phyloP scores from a whole-genome alignment of 805 yeast genomes.

The Wickerhamomyces bovis region DNA sequence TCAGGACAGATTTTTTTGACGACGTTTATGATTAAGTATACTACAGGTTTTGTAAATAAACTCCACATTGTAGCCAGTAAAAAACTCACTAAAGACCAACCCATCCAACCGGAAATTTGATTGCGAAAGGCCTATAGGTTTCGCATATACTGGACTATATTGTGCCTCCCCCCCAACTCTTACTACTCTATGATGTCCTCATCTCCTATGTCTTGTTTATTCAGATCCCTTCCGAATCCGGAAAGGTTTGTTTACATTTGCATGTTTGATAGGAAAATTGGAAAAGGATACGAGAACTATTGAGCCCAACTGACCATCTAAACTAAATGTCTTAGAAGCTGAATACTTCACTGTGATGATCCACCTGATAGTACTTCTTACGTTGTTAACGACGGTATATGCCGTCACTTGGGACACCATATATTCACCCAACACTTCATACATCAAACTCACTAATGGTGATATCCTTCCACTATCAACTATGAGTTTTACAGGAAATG shows the following conservation, averaged over 20 bases:
- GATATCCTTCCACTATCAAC: neutral
- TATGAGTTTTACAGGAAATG: neutral
- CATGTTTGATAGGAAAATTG: neutral
- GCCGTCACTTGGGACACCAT: neutral
- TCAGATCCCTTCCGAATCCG: neutral
- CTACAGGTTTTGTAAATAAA: too few relatives aligned
- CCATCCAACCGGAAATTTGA: too few relatives aligned
- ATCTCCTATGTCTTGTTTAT: neutral
- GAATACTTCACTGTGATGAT: neutral
- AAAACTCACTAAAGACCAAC: too few relatives aligned
- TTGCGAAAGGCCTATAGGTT: too few relatives aligned
- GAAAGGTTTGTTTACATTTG: neutral
- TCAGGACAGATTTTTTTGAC: neutral
- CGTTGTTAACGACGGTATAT: neutral
- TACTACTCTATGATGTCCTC: neutral
- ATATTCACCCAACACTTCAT: neutral
- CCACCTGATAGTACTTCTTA: neutral
- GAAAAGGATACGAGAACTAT: neutral
- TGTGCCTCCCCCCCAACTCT: too few relatives aligned
- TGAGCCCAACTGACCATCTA: too few relatives aligned
- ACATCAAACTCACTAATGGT: neutral
- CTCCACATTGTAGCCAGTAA: too few relatives aligned
- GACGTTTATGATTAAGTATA: neutral
- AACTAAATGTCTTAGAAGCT: neutral
- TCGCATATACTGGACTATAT: too few relatives aligned